These are phyloP conservation scores for Xanthoceras sorbifolium DNA, from an alignment of 345 rosid species.

Conservation along the genomic window DNA sequence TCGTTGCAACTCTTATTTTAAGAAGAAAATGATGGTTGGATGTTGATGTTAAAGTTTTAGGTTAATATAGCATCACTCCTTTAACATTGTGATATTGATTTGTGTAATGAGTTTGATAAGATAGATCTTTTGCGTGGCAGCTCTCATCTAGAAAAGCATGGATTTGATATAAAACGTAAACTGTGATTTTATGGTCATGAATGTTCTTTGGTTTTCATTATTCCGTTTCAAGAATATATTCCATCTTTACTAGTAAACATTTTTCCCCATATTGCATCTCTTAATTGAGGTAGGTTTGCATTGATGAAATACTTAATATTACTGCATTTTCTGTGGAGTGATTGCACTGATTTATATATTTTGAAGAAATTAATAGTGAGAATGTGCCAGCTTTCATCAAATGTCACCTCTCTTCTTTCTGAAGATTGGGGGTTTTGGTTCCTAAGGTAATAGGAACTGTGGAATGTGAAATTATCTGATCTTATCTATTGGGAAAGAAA, in stretches of 20 bases:
- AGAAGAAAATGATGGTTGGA: not conserved
- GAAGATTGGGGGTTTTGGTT: not conserved
- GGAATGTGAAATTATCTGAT: not conserved
- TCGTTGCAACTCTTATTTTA: not conserved
- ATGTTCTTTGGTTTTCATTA: not conserved
- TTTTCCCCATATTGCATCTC: not conserved
- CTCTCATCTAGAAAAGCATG: not conserved
- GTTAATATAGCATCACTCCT: no score
- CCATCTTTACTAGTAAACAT: not conserved
- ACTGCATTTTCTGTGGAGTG: not conserved
- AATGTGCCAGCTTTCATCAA: not conserved
- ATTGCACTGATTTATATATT: constrained; percentile 5
- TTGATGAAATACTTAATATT: not conserved
- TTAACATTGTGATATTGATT: not conserved
- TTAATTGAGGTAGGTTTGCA: not conserved
- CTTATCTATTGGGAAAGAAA: not conserved
- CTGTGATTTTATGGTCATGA: not conserved
- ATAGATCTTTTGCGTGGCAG: not conserved
- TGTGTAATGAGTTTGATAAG: not conserved
- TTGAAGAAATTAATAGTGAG: not conserved
- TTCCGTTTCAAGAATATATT: not conserved
- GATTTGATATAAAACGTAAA: not conserved
- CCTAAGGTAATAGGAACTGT: not conserved
- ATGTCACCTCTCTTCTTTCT: not conserved
- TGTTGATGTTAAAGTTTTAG: not conserved